Base-by-base conservation (phyloP, 1,284 basidiomycete genomes). In the Dichomitus squalens region DNA sequence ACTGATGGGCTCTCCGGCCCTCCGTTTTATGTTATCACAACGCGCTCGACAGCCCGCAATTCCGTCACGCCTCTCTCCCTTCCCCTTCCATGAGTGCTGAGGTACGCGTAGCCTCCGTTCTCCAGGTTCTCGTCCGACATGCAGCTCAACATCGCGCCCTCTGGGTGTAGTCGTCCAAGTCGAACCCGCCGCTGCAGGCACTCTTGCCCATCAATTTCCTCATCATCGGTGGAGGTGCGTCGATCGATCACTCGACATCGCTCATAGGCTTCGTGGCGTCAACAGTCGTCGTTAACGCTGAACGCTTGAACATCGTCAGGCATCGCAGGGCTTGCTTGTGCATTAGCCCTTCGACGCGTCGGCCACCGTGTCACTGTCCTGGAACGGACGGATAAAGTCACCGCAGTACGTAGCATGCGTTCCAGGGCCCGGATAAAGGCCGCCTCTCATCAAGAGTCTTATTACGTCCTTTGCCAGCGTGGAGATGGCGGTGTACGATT, bases 331-430 rank as follows among this genome's bases (percentile, higher is more conserved):
- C 70, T 85, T 5, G 74, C 84, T 2, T 78, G 77, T 55, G 85
- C 86, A 0, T 73, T 82, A 54, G 77, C 82, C 5, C 72, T 87
- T 21, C 67, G 76, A 51, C 76, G 81, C 39, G 80, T 79, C 4
- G 85, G 85, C 0, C 86, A 87, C 65, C 66, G 72, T 16, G 83
- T 83, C 1, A 67, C 74, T 2, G 79, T 88, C 4, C 67, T 87
- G 7, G 86, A 88, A 62, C 72, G 74, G 40, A 72, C 72, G 39
- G 58, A 60, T 3, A 65, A 66, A 27, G 62, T 74, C 12, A 64
- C 73, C 36, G 67, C 71, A 55, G 79, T 80, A 52, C 44, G 76
- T 64, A 7, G 14, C 16, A 16, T 8, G 29, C 12, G 21, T 14
- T 38, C 2, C 4, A 25, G 8, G 14, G 7, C 48, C 16, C 16